Base-by-base conservation (phyloP, 176 grass and related monocot genomes). In the Oryza coarctata region DNA sequence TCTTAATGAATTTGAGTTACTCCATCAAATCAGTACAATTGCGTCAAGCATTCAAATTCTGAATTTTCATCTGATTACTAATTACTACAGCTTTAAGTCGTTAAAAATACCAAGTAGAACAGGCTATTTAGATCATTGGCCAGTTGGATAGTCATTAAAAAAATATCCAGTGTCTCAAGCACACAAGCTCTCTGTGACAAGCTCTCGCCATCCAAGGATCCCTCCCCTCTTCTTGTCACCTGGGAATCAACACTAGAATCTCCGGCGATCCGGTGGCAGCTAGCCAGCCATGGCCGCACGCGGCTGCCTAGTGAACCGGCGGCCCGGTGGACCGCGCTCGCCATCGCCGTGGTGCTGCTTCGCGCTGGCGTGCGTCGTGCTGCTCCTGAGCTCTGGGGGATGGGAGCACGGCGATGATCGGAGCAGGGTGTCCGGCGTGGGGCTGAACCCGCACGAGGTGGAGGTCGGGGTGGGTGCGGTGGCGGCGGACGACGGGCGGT, bases 401-500 rank as follows among this genome's bases (percentile, higher is more conserved):
- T 39, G 36, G 43, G 43, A 5, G 12, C 12, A 0, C n/a, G 29
- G 2, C 1, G 57, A 3, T 2, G 47, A 27, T 12, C 50, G 35
- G 17, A 22, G 36, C 2, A 29, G 35, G 43, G 68, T 22, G 27
- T 77, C 39, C 18, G 47, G 10, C 20, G 50, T 17, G 64, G 40
- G 66, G 30, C n/a, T 28, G 87, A 76, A 69, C 83, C 26, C 10
- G 86, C 77, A 89, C 27, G 85, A 47, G 62, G 79, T 86, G 43
- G 63, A 86, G 74, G 93, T 82, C 9, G 84, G 36, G 1, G 66
- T 18, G 27, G 92, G 86, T 11, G 95, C 91, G 22, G 90, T 79
- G 58, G 92, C 95, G 31, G 88, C 95, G 25, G 95, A 98, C 82
- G 95, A 98, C 67, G 77, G 84, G 45, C 80, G 90, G 71, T 98